Evolutionary conservation across 768 basidiomycete species (phyloP).

Genomic region (Pulveroboletus frians): DNA sequence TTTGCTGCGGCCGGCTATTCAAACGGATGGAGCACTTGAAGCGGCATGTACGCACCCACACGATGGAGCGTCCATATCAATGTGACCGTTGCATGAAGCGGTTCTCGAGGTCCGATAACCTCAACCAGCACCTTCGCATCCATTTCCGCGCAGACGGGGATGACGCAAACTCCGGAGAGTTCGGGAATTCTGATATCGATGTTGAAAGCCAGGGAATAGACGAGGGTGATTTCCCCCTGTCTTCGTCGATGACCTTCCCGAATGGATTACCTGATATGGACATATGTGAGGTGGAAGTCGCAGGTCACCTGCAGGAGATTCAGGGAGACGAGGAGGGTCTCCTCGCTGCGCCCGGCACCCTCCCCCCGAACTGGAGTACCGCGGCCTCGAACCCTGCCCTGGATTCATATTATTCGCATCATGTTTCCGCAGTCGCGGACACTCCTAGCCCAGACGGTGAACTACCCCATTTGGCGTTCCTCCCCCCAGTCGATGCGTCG

Average conservation of each 20-base stretch:
- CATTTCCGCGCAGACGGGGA: slow-evolving; percentile 43
- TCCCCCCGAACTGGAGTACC: slow-evolving; percentile 14
- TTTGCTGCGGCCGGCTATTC: slow-evolving; percentile 80
- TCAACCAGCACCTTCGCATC: slow-evolving; percentile 81
- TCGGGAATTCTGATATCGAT: slow-evolving; percentile 25
- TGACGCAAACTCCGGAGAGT: slow-evolving; percentile 24
- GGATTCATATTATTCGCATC: slow-evolving; percentile 22
- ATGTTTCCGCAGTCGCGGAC: slow-evolving; percentile 12
- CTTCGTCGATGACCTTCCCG: slow-evolving; percentile 23
- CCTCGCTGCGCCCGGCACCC: slow-evolving; percentile 30
- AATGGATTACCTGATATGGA: slow-evolving; percentile 41
- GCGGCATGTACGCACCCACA: slow-evolving; percentile 83
- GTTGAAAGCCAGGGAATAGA: slow-evolving; percentile 34
- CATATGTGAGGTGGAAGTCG: slow-evolving; percentile 59
- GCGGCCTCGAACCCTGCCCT: slow-evolving; percentile 15
- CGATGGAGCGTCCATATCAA: slow-evolving; percentile 78
- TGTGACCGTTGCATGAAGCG: slow-evolving; percentile 73
- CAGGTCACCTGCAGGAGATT: slow-evolving; percentile 50
- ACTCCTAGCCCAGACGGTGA: slow-evolving; percentile 16
- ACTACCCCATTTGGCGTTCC: slow-evolving; percentile 18
- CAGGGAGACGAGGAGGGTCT: slow-evolving; percentile 56
- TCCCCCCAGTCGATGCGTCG: slow-evolving; percentile 20
- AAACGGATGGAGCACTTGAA: slow-evolving; percentile 91
- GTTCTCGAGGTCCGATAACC: slow-evolving; percentile 86
- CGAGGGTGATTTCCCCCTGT: slow-evolving; percentile 27